These are phyloP conservation scores for Cryptosporidium meleagridis DNA, from an alignment of 169 alveolate species.

Conservation along the genomic window DNA sequence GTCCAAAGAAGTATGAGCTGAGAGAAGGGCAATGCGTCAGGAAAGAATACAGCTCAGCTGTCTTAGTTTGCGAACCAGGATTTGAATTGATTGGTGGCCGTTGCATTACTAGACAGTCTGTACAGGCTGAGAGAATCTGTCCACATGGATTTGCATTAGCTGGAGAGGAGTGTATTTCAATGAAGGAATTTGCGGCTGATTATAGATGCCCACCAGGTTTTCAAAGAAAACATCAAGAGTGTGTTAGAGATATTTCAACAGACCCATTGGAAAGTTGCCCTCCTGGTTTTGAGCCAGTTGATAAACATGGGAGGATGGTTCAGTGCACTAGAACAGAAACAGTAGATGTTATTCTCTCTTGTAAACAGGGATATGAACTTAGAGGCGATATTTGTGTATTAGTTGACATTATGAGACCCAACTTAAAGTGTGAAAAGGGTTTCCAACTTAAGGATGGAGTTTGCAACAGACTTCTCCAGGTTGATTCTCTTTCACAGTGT, in stretches of 20 bases:
- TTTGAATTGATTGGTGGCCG: conserved; percentile 71
- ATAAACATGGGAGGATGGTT: conserved; percentile 51
- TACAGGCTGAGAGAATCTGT: conserved; percentile 63
- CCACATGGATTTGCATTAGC: conserved; percentile 73
- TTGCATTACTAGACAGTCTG: conserved; percentile 56
- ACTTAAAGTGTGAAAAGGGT: conserved; percentile 67
- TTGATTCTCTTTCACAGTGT: conserved; percentile 59
- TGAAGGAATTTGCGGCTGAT: conserved; percentile 72
- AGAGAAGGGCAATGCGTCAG: conserved; percentile 74
- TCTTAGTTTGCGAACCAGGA: conserved; percentile 70
- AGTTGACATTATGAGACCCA: conserved; percentile 48
- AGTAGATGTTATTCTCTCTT: conserved; percentile 46
- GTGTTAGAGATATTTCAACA: conserved; percentile 68
- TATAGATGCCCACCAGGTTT: conserved; percentile 75
- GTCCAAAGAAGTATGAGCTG: conserved; percentile 70
- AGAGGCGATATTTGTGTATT: conserved; percentile 62
- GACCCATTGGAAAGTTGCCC: conserved; percentile 74
- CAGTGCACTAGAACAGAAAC: conserved; percentile 72
- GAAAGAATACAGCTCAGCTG: conserved; percentile 59
- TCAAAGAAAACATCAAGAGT: conserved; percentile 71
- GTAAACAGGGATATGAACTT: conserved; percentile 68
- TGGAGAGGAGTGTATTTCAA: conserved; percentile 71
- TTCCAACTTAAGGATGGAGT: conserved; percentile 74
- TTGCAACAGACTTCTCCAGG: conserved; percentile 49
- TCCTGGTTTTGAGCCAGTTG: conserved; percentile 73